Percentiles rank a stretch among this genome's conserved stretches.
Conservation (phyloP, 345 rosid species). For the Camelina laxa region DNA sequence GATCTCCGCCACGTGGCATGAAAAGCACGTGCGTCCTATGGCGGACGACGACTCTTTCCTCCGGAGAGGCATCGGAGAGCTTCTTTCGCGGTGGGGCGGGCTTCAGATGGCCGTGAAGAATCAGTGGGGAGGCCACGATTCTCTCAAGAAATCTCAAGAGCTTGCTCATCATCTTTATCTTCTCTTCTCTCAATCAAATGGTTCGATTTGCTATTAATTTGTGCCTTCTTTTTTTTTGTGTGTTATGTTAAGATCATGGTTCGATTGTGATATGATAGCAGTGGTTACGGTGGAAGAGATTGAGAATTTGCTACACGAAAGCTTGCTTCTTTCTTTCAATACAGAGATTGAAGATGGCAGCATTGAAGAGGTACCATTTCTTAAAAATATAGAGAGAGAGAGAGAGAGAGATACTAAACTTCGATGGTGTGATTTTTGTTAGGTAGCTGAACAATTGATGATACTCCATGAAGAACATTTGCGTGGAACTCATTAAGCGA, state of each 20-base stretch:
- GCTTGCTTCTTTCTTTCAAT: conserved; percentile 72
- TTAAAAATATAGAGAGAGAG: not conserved
- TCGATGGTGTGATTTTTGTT: not conserved
- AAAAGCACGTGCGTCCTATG: conserved; percentile 23
- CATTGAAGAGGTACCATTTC: conserved; percentile 65
- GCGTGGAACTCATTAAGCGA: conserved; percentile 33
- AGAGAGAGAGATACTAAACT: not conserved
- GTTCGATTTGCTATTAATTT: conserved; percentile 31
- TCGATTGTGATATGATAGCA: conserved; percentile 36
- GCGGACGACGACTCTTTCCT: conserved; percentile 31
- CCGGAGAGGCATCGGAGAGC: conserved; percentile 48
- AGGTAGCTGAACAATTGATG: conserved; percentile 47
- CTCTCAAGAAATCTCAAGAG: conserved; percentile 49
- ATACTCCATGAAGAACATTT: conserved; percentile 42
- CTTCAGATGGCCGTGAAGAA: conserved; percentile 81
- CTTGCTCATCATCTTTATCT: conserved; percentile 52
- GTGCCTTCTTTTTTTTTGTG: not conserved
- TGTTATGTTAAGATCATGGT: not conserved
- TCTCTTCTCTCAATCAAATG: conserved; percentile 60
- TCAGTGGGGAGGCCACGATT: conserved; percentile 80
- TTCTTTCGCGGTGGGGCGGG: conserved; percentile 73
- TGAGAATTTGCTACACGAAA: conserved; percentile 76
- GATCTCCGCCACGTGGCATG: conserved; percentile 13
- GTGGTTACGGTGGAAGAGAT: conserved; percentile 62
- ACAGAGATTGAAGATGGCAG: conserved; percentile 93